Base-by-base conservation (phyloP, 805 yeast species). In the Lipomyces yamadae region DNA sequence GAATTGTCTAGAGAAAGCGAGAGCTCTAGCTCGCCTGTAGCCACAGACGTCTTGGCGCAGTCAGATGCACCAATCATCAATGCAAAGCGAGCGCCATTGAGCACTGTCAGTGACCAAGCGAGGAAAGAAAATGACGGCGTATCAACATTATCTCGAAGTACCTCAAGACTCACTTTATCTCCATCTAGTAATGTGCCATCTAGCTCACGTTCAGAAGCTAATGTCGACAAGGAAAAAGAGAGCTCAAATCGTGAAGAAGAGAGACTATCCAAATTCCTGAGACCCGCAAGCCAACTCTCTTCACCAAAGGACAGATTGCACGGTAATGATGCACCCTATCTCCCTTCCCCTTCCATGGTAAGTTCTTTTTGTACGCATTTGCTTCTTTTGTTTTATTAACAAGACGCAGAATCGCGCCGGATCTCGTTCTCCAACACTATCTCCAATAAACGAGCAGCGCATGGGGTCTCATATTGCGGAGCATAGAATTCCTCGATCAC, bases 191-290 rank as follows among this genome's bases (percentile, higher is more conserved):
- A 18, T 4, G 6, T 24, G 48, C 24, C 48, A 1, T 42, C 24
- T 3, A 7, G n/a, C 24, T 15, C 55, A 15, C 15, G 11, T 29
- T 32, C 10, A 13, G 35, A 29, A 15, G 30, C 55, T 10, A 52
- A 29, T 52, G 32, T 29, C 1, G 34, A 52, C 7, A 52, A 52
- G 34, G 55, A 52, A 62, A 64, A 34, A 30, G 60, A 39, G 15
- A 29, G 4, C 8, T 50, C 32, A 11, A 62, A 53, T 37, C 62
- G 67, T 4, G 70, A 66, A 35, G 70, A 66, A 52, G 67, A 66
- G 57, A 63, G 70, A 10, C 30, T 66, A 35, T 66, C 67, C 8
- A 66, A 63, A 37, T 66, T 66, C 15, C 13, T 66, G 58, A 15
- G 67, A 37, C 42, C 65, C 1, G 55, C 64, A 2, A 42, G 58